phyloP scores from a whole-genome alignment of 345 rosid genomes.

The Balakata baccata region DNA sequence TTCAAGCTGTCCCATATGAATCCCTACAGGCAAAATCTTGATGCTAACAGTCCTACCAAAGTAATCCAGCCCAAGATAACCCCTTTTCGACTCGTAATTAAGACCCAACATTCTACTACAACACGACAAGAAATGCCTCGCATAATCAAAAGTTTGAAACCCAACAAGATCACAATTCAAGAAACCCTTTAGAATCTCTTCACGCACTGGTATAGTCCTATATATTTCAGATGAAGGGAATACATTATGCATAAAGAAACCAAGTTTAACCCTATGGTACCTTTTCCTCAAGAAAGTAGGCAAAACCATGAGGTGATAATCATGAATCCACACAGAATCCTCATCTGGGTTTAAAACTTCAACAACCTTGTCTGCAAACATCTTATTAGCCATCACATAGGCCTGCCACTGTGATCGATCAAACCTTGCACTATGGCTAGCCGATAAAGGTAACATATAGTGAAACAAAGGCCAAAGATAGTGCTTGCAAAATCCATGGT shows the following conservation, averaged over 20 bases:
- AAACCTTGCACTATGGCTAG: slow-evolving; percentile 51
- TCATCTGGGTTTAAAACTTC: slow-evolving; percentile 61
- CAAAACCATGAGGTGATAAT: slow-evolving; percentile 77
- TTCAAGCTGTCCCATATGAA: slow-evolving; percentile 70
- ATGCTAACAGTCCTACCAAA: slow-evolving; percentile 69
- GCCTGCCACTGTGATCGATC: slow-evolving; percentile 58
- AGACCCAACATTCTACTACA: slow-evolving; percentile 82
- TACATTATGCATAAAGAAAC: slow-evolving; percentile 66
- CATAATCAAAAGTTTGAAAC: slow-evolving; percentile 83
- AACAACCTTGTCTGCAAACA: slow-evolving; percentile 61
- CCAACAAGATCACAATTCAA: slow-evolving; percentile 81
- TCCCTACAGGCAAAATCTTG: slow-evolving; percentile 74
- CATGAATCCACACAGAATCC: slow-evolving; percentile 80
- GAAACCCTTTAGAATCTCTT: slow-evolving; percentile 63
- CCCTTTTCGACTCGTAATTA: slow-evolving; percentile 72
- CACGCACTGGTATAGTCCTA: slow-evolving; percentile 62
- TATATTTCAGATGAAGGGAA: slow-evolving; percentile 81
- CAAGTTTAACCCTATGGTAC: slow-evolving; percentile 53
- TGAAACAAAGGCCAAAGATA: slow-evolving; percentile 87
- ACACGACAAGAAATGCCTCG: slow-evolving; percentile 78
- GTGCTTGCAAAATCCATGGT: slow-evolving; percentile 86
- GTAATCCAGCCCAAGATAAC: slow-evolving; percentile 78
- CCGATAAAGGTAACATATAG: slow-evolving; percentile 57
- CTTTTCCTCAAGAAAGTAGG: slow-evolving; percentile 64
- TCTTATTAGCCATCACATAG: slow-evolving; percentile 55